These are phyloP conservation scores for Globisporangium sylvaticum DNA, from an alignment of 352 stramenopile genomes.

Conservation along the genomic window DNA sequence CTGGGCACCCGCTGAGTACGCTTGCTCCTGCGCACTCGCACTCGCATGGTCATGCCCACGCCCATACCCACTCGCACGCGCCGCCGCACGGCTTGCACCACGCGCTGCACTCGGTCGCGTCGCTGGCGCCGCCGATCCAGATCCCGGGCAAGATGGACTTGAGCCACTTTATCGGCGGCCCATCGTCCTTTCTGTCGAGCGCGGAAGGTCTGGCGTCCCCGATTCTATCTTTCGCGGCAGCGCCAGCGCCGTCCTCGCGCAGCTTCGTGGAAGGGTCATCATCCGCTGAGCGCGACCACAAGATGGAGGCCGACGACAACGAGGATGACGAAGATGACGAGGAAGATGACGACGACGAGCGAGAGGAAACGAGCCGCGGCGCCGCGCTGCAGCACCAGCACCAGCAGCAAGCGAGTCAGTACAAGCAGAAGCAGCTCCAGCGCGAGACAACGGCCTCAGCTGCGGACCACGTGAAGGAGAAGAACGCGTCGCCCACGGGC, in stretches of 20 bases:
- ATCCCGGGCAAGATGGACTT: slow-evolving; percentile 30
- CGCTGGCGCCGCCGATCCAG: slow-evolving; percentile 40
- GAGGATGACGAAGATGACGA: background rate
- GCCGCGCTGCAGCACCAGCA: background rate
- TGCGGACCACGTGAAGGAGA: slow-evolving; percentile 20
- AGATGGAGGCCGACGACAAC: background rate
- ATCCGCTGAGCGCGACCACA: background rate
- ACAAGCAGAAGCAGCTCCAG: slow-evolving; percentile 12
- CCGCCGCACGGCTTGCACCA: background rate
- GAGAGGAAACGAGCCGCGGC: background rate
- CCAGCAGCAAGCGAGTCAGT: slow-evolving; percentile 5
- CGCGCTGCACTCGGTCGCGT: slow-evolving; percentile 1
- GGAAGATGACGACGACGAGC: slow-evolving; percentile 7
- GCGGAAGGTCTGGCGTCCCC: slow-evolving; percentile 23
- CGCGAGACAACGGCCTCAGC: slow-evolving; percentile 1
- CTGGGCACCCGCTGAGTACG: slow-evolving; percentile 9
- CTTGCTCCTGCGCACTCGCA: slow-evolving; percentile 10
- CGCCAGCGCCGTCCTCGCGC: slow-evolving; percentile 9
- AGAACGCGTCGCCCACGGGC: slow-evolving; percentile 44
- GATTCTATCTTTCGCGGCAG: slow-evolving; percentile 27
- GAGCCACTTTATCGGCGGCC: slow-evolving; percentile 9
- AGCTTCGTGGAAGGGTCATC: background rate
- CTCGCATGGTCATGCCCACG: background rate
- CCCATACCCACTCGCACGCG: background rate
- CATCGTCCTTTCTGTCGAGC: slow-evolving; percentile 22